Evolutionary conservation across 2,329 filamentous ascomycete genomes (phyloP), one percentile per base, ranked within the genome.

Genomic region (Lecanoromycetidae sp.): DNA sequence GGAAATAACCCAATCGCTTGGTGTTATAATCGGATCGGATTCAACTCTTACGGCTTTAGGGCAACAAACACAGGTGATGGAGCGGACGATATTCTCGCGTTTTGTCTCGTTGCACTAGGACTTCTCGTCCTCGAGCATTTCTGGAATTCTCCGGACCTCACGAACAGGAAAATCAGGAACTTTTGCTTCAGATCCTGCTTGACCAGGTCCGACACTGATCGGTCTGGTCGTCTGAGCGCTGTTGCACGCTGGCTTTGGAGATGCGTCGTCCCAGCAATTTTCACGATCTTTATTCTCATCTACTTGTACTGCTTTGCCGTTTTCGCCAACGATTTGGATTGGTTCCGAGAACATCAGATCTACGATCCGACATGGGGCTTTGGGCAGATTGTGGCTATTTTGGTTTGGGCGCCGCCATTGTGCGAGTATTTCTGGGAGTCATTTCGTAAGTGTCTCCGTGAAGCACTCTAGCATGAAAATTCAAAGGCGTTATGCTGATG

Each of bases 321-420:
- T 8, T 42, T 42, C 15, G 13, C 27, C 25, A 2, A 34, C 3
- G 37, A 48, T 20, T 34, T 48, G 19, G 13, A 22, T 12, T 4
- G 17, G 2, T 45, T 40, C n/a, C 19, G 15, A 1, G 5, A 10
- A 5, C 17, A 37, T 20, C 4, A 49, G 25, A 27, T 49, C 30
- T 47, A 47, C 35, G 40, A 49, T 27, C 8, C 6, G 2, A 30
- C 12, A 25, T 51, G 49, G 49, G 30, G 8, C 13, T 51, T 51
- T 29, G 49, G 49, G 6, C 44, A 51, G 34, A 47, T 51, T 22
- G 44, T 51, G 15, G 44, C 49, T 6, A 35, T 51, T 17, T 13
- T 26, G 9, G 45, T 44, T 12, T 51, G 44, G 44, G 33, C 41
- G 4, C 45, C 45, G 20, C 39, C 49, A 2, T 3, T 48, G 13